Base-by-base conservation (phyloP, 768 basidiomycete species). In the Pisolithus sp. region DNA sequence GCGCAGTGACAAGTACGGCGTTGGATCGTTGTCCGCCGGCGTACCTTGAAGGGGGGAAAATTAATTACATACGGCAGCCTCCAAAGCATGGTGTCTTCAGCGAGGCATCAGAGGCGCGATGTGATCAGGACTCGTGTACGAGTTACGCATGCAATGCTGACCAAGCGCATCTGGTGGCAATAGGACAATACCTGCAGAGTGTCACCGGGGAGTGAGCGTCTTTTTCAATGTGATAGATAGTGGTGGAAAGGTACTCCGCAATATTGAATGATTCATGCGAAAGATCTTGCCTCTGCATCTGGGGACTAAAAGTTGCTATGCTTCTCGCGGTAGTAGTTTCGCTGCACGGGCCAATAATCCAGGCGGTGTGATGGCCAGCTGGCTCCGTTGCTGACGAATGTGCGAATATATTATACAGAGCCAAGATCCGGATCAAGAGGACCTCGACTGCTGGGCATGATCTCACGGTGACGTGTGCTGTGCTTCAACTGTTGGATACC, bases 81-180 rank as follows among this genome's bases (percentile, higher is more conserved):
- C 56, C 48, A 52, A 50, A 51, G 57, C 51, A 58, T 51, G 51
- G 46, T 52, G 45, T 38, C 34, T 12, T 23, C 57, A 53, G 54
- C 49, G 56, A 57, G 56, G 56, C 53, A 24, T 36, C 48, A 41
- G 36, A 51, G 50, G 39, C 39, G 43, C 37, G 43, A 49, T 49
- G 47, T 30, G 20, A 46, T 49, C 56, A 57, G 56, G 56, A 53
- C 49, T 26, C 31, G 34, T 12, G 20, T 8, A 46, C 17, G 4
- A 46, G 20, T 46, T 46, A 52, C 51, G 43, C 43, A 47, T 45
- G 18, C 36, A 9, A 51, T 42, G 28, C 28, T 42, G 41, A 30
- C 20, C 49, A 5, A 12, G 21, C 12, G 28, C n/a, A n/a, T 28
- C 8, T 30, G 34, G 43, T 34, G 34, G 26, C n/a, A 13, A 20